Percentiles rank a stretch among this genome's conserved stretches.
Conservation (phyloP, 495 filamentous ascomycete genomes). For the Penicillium fimorum region DNA sequence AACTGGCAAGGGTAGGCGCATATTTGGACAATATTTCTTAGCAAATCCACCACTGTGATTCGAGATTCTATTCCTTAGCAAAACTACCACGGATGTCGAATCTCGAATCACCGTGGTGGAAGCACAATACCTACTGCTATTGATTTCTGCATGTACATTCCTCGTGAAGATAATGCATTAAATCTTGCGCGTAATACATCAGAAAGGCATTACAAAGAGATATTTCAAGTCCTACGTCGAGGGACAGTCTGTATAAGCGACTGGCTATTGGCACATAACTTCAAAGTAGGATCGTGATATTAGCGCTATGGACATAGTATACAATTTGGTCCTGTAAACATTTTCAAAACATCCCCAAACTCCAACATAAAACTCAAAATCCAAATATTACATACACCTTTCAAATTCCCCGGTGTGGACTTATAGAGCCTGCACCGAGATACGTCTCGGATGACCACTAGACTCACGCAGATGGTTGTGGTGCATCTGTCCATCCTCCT, state of each 20-base stretch:
- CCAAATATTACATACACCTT: not conserved
- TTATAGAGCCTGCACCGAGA: slow-evolving; percentile 31
- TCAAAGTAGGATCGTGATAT: too few relatives aligned
- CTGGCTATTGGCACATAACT: too few relatives aligned
- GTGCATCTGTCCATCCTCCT: slow-evolving; percentile 29
- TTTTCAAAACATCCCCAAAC: not conserved
- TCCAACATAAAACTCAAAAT: not conserved
- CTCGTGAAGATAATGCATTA: not conserved
- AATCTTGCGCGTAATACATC: too few relatives aligned
- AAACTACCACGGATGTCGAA: not conserved
- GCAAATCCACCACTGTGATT: too few relatives aligned
- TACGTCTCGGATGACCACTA: slow-evolving; percentile 30
- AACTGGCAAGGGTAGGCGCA: not conserved
- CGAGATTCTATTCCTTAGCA: too few relatives aligned
- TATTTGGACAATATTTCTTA: not conserved
- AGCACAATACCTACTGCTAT: not conserved
- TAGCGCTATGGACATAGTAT: too few relatives aligned
- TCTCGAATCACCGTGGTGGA: not conserved
- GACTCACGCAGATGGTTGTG: slow-evolving; percentile 40
- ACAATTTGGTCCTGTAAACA: not conserved
- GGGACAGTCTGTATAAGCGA: too few relatives aligned
- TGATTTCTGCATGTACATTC: not conserved
- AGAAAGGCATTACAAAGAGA: too few relatives aligned
- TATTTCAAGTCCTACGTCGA: too few relatives aligned
- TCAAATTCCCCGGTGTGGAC: not conserved